These are phyloP conservation scores for Salinomyces thailandicus DNA, from an alignment of 2,329 filamentous ascomycete species.

Conservation along the genomic window DNA sequence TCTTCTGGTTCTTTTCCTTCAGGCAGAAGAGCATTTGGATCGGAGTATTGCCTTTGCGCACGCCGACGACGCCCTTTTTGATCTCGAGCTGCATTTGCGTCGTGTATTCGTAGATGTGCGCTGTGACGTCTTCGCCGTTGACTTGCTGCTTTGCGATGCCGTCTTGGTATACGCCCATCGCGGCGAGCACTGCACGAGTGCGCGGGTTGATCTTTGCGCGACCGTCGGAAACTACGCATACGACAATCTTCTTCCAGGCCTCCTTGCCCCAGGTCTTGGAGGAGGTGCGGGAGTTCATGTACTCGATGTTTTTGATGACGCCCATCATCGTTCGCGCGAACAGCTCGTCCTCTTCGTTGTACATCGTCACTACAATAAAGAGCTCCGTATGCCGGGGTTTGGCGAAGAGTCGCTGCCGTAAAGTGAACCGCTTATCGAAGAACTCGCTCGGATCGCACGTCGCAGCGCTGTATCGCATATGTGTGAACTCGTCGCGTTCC, in stretches of 20 bases:
- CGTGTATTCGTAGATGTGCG: conserved; percentile 92
- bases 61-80: conserved; percentile 76
- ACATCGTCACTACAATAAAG: conserved; percentile 97
- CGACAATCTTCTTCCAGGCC: conserved; percentile 99
- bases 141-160: conserved; percentile 98
- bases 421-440: conserved; percentile 77
- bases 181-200: conserved; percentile 79
- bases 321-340: conserved; percentile 94
- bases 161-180: conserved; percentile 93
- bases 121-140: conserved; percentile 90
- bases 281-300: conserved; percentile 87
- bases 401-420: conserved; percentile 83
- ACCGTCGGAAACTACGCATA: conserved; percentile 93
- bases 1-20: conserved; percentile 99
- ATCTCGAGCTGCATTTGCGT: conserved; percentile 77
- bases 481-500: conserved; percentile 80
- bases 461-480: conserved; percentile 88
- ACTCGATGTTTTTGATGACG: conserved; percentile 97
- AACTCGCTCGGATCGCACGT: conserved; percentile 89
- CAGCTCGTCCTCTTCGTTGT: conserved; percentile 94
- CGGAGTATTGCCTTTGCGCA: conserved; percentile 75
- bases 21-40: conserved; percentile 96
- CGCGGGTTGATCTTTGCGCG: conserved; percentile 93
- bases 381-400: conserved; percentile 88
- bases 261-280: conserved; percentile 98